Evolutionary conservation across 176 grass and related monocot genomes (phyloP).

Genomic region (Oryza meridionalis): DNA sequence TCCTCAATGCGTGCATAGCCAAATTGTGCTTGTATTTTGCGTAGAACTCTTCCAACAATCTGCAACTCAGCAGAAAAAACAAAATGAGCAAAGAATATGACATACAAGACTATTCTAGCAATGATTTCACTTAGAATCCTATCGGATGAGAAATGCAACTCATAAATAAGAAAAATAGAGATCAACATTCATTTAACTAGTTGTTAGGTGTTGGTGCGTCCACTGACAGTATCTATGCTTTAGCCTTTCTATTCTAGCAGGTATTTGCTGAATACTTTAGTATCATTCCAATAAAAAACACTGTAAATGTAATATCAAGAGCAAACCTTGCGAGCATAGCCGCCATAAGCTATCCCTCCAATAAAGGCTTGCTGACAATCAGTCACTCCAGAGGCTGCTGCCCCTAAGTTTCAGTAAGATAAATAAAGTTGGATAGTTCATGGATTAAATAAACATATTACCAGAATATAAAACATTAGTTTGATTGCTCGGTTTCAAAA

Average conservation of each 20-base stretch:
- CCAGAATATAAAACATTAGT: not conserved
- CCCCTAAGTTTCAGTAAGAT: conserved; percentile 31
- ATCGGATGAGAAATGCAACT: not conserved
- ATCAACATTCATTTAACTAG: not conserved
- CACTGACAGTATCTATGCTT: not conserved
- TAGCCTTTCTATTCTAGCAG: not conserved
- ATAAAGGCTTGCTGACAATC: conserved; percentile 56
- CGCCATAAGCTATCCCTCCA: conserved; percentile 93
- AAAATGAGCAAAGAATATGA: not conserved
- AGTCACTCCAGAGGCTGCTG: not conserved
- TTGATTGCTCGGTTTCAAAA: not conserved
- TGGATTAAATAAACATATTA: not conserved
- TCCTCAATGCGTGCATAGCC: conserved; percentile 60
- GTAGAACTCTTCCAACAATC: conserved; percentile 81
- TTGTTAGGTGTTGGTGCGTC: not conserved
- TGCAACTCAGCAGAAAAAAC: conserved; percentile 23
- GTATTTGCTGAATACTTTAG: not conserved
- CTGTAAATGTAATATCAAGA: not conserved
- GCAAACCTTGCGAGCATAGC: conserved; percentile 90
- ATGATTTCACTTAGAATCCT: not conserved
- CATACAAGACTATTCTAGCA: not conserved
- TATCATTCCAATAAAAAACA: not conserved
- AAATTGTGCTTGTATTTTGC: conserved; percentile 48
- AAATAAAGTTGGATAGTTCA: not conserved
- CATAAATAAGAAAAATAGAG: conserved; percentile 1